Conservation (phyloP, 371 early-diverging fungal species). For the Mucor lusitanicus region DNA sequence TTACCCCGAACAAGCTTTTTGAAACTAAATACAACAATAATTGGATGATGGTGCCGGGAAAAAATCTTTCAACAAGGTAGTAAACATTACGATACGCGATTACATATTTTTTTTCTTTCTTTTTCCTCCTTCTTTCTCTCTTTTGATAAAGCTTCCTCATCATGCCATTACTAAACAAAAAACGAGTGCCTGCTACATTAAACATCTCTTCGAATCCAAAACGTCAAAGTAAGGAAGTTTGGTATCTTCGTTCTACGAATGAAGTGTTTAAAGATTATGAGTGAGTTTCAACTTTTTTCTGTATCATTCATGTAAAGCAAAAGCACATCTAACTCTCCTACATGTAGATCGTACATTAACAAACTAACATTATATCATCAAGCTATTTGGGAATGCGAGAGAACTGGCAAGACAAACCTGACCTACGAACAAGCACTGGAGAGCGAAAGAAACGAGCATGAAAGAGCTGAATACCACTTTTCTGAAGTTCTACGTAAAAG, state of each 20-base stretch:
- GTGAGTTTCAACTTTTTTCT: conserved; percentile 47
- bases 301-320: neutral
- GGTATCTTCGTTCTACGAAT: conserved; percentile 81
- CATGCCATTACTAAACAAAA: conserved; percentile 48
- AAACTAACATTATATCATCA: conserved; percentile 71
- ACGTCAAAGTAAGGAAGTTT: conserved; percentile 60
- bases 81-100: conserved; percentile 2
- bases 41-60: conserved; percentile 3
- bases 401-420: conserved; percentile 70
- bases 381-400: conserved; percentile 78
- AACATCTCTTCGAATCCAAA: conserved; percentile 43
- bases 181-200: conserved; percentile 33
- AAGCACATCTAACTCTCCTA: neutral
- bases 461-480: conserved; percentile 60
- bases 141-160: neutral
- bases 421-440: conserved; percentile 86
- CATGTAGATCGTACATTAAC: conserved; percentile 70
- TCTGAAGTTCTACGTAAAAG: conserved; percentile 63
- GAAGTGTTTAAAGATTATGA: conserved; percentile 86
- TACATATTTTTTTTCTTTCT: neutral
- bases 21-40: neutral
- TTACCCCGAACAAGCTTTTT: too few species aligned
- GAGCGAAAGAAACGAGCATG: conserved; percentile 66
- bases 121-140: conserved; percentile 1
- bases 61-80: conserved; percentile 1